A percentile compares a stretch with the other conserved stretches of the same genome.
These are phyloP conservation scores for Cinnamomum chago DNA, from an alignment of 164 flowering plant species.

Conservation along the genomic window DNA sequence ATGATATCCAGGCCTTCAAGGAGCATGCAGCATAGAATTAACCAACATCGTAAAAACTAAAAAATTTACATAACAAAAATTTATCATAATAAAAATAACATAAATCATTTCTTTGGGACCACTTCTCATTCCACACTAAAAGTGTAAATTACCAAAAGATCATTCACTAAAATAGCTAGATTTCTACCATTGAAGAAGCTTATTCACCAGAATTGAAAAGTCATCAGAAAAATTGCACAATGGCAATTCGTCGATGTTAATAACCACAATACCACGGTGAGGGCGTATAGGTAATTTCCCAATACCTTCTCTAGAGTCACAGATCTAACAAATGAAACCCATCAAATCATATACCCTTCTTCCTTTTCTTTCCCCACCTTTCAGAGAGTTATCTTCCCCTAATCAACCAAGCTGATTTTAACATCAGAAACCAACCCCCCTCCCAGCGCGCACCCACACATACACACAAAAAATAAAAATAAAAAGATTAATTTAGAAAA, in stretches of 20 bases:
- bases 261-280: conserved; percentile 2
- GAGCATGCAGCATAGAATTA: no score
- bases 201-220: no score
- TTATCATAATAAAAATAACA: no score
- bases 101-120: no score
- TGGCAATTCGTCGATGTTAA: background rate
- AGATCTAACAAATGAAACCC: conserved; percentile 21
- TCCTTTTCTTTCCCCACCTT: conserved; percentile 1
- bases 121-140: background rate
- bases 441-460: background rate
- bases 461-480: background rate
- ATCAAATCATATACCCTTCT: conserved; percentile 11
- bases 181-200: no score
- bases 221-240: background rate
- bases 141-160: background rate
- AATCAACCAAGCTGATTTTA: conserved; percentile 5
- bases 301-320: background rate
- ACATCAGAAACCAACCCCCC: conserved; percentile 10
- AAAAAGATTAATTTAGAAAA: background rate
- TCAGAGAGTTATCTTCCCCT: conserved; percentile 6
- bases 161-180: no score
- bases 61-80: no score
- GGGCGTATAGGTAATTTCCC: conserved; percentile 34
- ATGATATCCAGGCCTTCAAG: no score
- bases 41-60: no score